Evolutionary conservation across 2,329 filamentous ascomycete genomes (phyloP), one percentile per base, ranked within the genome.

Genomic region (Pseudocercospora crystallina): DNA sequence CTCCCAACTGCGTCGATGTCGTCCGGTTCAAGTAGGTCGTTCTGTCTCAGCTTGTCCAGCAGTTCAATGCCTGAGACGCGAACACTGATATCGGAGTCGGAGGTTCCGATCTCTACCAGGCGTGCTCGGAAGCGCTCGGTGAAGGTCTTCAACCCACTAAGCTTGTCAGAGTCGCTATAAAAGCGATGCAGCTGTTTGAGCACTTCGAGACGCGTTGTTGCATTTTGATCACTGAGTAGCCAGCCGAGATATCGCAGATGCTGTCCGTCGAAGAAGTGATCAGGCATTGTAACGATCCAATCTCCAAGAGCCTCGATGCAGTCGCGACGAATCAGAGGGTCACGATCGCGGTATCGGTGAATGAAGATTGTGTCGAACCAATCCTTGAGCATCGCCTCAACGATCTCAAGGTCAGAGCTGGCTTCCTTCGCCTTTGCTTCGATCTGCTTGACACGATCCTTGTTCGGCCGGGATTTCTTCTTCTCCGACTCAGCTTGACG

Each of bases 201-300:
- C 2, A 95, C 90, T 68, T 96, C 90, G n/a, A 86, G 80, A 47
- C 94, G 83, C 15, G 89, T 91, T 8, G 83, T 74, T 1, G 85
- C 78, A 53, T 85, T 80, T 3, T 84, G 80, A 67, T 99, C 94
- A 4, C 91, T 96, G 29, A 99, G 78, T 65, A 96, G 85, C 94
- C 94, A 99, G 45, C 94, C 94, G 5, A 99, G 78, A 65, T 99
- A 99, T 54, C 94, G 85, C 43, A 99, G 76, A 71, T 96, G 96
- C 61, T 86, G 81, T 1, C 90, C 90, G 59, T 96, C 89, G 69
- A 96, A 89, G 72, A 96, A 99, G 39, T 89, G 81, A 40, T 90
- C 89, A 2, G 91, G 89, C 44, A 96, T 83, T 9, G 82, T 82
- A 67, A 85, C 81, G 60, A 97, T 95, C 94, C 94, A 99, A 35